Base-by-base conservation (phyloP, 257 asterid genomes). In the Primulina huaijiensis region DNA sequence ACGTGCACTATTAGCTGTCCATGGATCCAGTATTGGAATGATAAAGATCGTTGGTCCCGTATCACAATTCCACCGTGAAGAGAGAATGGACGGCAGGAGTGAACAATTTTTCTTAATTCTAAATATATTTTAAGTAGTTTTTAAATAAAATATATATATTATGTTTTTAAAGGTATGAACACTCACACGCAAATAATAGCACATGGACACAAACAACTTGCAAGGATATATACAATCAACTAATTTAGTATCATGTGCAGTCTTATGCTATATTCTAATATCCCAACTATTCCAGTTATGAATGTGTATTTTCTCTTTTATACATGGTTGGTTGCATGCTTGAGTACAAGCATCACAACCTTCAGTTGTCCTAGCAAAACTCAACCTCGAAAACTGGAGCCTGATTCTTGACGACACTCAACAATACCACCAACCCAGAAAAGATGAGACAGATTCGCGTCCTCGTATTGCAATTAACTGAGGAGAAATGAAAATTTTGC, bases 381-480 rank as follows among this genome's bases (percentile, higher is more conserved):
- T 64, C 40, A 60, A 58, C 11, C 69, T 23, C 69, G 12, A 53
- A 69, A 73, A 64, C 62, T 60, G 30, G 65, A 60, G 68, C 78
- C 65, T 30, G 66, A 52, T 52, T 72, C 57, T 67, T 76, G 74
- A 72, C 67, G 78, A 30, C 70, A 35, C 46, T 64, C 61, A n/a
- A 50, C 21, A 57, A 50, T 11, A 27, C 66, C 14, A 69, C 60
- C 62, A 61, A 17, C 25, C 43, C n/a, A 43, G 40, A 66, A 33
- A 53, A 25, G 20, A 63, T 11, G 65, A n/a, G 64, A 66, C 16
- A 61, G 57, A 50, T 55, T 68, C 33, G 56, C 12, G 53, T 14
- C 6, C 17, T 1, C 8, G 50, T 64, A 62, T 21, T 30, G 34
- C 58, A 30, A 33, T 43, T 58, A 50, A 31, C 46, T 76, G 60